Evolutionary conservation across 352 stramenopile species (phyloP).

Genomic region (Globisporangium lucens): DNA sequence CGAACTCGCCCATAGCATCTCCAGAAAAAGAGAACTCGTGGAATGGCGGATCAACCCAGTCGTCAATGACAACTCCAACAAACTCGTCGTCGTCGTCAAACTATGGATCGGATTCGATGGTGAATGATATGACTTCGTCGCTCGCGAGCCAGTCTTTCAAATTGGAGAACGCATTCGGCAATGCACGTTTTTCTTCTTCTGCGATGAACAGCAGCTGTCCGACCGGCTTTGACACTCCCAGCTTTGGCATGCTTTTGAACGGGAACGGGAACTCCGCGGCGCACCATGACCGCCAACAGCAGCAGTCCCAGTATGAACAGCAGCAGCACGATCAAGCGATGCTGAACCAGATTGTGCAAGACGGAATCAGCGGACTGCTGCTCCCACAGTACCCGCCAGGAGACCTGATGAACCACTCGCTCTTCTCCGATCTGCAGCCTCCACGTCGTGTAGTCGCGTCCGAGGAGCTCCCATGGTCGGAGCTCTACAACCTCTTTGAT

Average conservation of each 20-base stretch:
- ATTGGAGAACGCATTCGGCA: slow-evolving; percentile 31
- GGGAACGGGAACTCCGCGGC: background rate
- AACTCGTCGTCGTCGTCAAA: slow-evolving; percentile 14
- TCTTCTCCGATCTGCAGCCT: slow-evolving; percentile 60
- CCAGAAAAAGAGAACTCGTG: slow-evolving; percentile 34
- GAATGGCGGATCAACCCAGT: background rate
- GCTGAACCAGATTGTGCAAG: slow-evolving; percentile 17
- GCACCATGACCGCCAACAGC: background rate
- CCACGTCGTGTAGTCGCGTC: slow-evolving; percentile 60
- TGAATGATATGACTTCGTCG: slow-evolving; percentile 5
- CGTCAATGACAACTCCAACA: background rate
- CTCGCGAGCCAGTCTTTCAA: slow-evolving; percentile 27
- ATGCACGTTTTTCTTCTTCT: background rate
- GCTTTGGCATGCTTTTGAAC: slow-evolving; percentile 36
- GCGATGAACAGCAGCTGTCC: slow-evolving; percentile 12
- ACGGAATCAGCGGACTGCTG: slow-evolving; percentile 18
- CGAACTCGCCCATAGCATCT: slow-evolving; percentile 37
- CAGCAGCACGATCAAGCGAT: slow-evolving; percentile 17
- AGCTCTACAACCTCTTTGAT: slow-evolving; percentile 83
- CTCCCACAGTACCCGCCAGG: slow-evolving; percentile 25
- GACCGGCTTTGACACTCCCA: slow-evolving; percentile 37
- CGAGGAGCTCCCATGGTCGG: slow-evolving; percentile 76
- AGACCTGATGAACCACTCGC: slow-evolving; percentile 56
- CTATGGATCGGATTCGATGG: slow-evolving; percentile 19
- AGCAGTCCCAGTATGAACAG: slow-evolving; percentile 27